phyloP scores from a whole-genome alignment of 2,329 filamentous ascomycete species.

The Diaporthe eres region DNA sequence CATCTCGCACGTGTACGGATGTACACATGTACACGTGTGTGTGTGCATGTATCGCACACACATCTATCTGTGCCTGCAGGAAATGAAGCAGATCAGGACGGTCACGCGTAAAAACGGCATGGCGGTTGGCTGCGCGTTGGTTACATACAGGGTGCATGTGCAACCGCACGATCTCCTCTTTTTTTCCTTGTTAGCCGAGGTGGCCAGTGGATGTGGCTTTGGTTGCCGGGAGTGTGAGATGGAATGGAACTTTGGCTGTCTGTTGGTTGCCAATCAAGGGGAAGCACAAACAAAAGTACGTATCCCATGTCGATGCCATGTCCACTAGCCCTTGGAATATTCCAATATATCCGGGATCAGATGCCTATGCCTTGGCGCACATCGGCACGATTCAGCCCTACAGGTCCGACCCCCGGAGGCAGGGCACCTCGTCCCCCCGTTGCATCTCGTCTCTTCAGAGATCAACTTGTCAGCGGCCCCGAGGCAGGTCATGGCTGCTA shows the following conservation, averaged over 20 bases:
- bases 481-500: background rate
- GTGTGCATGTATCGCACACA: slow-evolving; percentile 15
- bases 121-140: slow-evolving; percentile 20
- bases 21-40: background rate
- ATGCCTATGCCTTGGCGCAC: slow-evolving; percentile 9
- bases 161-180: slow-evolving; percentile 24
- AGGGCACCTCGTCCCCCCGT: background rate
- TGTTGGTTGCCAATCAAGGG: background rate
- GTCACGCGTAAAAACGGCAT: background rate
- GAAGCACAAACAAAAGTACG: slow-evolving; percentile 24
- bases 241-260: background rate
- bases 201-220: slow-evolving; percentile 18
- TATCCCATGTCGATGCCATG: slow-evolving; percentile 13
- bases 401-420: slow-evolving; percentile 12
- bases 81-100: background rate
- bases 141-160: slow-evolving; percentile 11
- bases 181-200: slow-evolving; percentile 13
- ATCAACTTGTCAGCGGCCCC: slow-evolving; percentile 5
- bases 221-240: background rate
- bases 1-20: background rate
- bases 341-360: slow-evolving; percentile 3
- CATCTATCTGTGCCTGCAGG: slow-evolving; percentile 1
- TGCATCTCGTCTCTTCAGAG: background rate
- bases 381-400: slow-evolving; percentile 33
- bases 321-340: slow-evolving; percentile 1